These are phyloP conservation scores for Saccharum hybrid DNA, from an alignment of 202 grass and related monocot genomes.

Conservation along the genomic window DNA sequence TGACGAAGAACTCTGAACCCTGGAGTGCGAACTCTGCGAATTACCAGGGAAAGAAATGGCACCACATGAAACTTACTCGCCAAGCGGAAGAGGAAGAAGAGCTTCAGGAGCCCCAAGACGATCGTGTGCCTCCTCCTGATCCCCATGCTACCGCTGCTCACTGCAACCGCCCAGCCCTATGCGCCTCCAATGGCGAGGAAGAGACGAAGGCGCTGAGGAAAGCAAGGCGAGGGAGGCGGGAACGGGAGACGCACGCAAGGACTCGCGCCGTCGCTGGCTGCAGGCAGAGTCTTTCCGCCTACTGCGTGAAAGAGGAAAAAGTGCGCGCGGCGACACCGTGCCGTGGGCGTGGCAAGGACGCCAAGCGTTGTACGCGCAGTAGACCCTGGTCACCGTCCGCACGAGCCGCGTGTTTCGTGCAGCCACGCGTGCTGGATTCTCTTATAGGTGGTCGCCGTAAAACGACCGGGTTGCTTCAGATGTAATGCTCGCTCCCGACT, in stretches of 20 bases:
- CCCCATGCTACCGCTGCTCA: constrained; percentile 15
- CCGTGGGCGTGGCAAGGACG: constrained; percentile 12
- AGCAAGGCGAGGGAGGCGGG: not conserved
- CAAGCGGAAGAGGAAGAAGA: constrained; percentile 49
- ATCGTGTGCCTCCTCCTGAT: constrained; percentile 33
- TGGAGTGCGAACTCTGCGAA: not conserved
- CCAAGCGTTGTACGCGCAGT: constrained; percentile 33
- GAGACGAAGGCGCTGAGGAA: constrained; percentile 27
- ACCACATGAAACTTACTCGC: constrained; percentile 52
- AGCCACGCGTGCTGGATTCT: not conserved
- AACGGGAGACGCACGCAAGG: constrained; percentile 18
- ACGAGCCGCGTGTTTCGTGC: not conserved
- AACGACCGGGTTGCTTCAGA: not conserved
- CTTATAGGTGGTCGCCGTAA: not conserved
- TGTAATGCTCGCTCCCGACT: not conserved
- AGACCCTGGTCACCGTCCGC: constrained; percentile 42
- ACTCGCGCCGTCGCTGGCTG: constrained; percentile 32
- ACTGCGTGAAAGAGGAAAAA: not conserved
- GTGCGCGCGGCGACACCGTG: constrained; percentile 2
- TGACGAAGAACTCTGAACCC: not conserved
- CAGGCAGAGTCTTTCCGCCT: constrained; percentile 12
- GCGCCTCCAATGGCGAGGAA: constrained; percentile 15
- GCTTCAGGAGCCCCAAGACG: constrained; percentile 48
- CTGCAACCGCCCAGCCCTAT: not conserved
- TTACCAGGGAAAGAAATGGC: not conserved